Evolutionary conservation across 768 basidiomycete species (phyloP).

Genomic region (Mycena sanguinolenta): DNA sequence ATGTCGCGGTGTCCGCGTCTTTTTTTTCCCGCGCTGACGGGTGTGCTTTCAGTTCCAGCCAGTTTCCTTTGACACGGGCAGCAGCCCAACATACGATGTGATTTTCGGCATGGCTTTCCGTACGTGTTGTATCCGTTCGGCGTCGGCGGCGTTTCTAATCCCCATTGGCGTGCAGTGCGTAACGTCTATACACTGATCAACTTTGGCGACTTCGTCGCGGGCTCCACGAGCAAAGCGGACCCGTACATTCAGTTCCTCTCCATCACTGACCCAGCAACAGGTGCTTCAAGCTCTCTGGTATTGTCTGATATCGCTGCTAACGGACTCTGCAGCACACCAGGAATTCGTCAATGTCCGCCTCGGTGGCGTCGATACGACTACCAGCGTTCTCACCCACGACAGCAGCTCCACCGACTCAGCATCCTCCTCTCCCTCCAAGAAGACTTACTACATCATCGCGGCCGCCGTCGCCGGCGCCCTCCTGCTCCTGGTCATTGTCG

Average conservation of each 20-base stretch:
- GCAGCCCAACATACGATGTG: conserved; percentile 69
- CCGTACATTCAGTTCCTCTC: conserved; percentile 83
- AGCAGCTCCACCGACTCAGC: conserved; percentile 1
- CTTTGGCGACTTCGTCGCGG: conserved; percentile 77
- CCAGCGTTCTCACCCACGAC: conserved; percentile 11
- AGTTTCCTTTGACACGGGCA: conserved; percentile 81
- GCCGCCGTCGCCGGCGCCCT: conserved; percentile 20
- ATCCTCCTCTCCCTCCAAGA: not conserved
- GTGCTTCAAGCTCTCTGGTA: not conserved
- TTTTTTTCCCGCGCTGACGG: not conserved
- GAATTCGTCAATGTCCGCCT: conserved; percentile 78
- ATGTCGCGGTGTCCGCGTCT: conserved; percentile 44
- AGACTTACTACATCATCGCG: conserved; percentile 30
- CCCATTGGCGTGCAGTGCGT: conserved; percentile 64
- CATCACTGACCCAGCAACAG: conserved; percentile 59
- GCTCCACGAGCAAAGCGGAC: conserved; percentile 58
- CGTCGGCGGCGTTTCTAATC: not conserved
- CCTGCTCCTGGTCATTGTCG: conserved; percentile 12
- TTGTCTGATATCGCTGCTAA: not conserved
- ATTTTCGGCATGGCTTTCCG: conserved; percentile 87
- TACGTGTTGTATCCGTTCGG: conserved; percentile 50
- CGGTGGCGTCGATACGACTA: conserved; percentile 64
- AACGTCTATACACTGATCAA: conserved; percentile 81
- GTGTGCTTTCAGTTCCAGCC: conserved; percentile 75
- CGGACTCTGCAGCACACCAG: conserved; percentile 55